Conservation (phyloP, 2,329 filamentous ascomycete species). For the Elsinoe necatrix region DNA sequence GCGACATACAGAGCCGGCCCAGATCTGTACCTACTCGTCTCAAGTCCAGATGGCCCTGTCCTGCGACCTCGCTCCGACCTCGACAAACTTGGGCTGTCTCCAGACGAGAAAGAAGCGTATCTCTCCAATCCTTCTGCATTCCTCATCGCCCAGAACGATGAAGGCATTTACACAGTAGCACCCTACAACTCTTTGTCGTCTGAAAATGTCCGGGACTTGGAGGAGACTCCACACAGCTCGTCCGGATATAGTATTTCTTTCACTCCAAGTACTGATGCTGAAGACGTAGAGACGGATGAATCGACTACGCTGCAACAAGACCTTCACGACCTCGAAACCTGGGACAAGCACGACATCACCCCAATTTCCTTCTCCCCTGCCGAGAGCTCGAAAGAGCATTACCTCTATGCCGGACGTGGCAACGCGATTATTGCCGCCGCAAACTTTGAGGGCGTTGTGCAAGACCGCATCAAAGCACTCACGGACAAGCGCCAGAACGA, state of each 20-base stretch:
- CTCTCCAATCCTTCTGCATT: neutral
- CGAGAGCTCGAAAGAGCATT: conserved; percentile 13
- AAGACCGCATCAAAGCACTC: conserved; percentile 22
- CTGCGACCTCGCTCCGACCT: neutral
- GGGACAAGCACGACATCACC: conserved; percentile 19
- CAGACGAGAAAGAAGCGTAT: neutral
- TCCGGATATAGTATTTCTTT: neutral
- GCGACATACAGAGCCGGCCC: neutral
- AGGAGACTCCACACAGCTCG: neutral
- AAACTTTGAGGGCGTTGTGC: conserved; percentile 24
- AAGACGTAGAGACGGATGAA: conserved; percentile 11
- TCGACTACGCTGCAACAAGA: conserved; percentile 17
- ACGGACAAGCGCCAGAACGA: conserved; percentile 19
- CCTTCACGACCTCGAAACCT: conserved; percentile 18
- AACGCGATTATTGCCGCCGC: conserved; percentile 23
- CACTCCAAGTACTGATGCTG: conserved; percentile 2
- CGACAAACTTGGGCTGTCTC: neutral
- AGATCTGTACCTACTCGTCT: neutral
- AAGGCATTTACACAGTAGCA: neutral
- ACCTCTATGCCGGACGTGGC: conserved; percentile 20
- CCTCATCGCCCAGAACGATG: neutral
- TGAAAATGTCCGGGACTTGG: neutral
- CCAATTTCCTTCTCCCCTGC: conserved; percentile 17
- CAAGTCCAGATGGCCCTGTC: neutral
- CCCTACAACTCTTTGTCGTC: neutral